Evolutionary conservation across 2,329 filamentous ascomycete species (phyloP), one percentile per base, ranked within the genome.

Genomic region (Sporothrix globosa): DNA sequence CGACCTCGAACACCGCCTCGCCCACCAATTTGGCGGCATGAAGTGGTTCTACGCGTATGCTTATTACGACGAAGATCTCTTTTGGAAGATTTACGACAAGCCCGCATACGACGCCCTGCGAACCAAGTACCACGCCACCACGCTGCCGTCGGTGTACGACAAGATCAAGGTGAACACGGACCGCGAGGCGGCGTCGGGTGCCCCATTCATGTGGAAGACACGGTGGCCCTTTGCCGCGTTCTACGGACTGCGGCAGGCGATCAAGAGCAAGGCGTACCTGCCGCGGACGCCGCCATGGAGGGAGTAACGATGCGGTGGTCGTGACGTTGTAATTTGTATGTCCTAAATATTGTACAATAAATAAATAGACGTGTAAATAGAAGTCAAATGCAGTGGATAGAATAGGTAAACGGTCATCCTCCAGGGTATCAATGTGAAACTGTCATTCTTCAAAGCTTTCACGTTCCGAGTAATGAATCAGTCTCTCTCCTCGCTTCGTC

Each of bases 1-100:
- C 44, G 84, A 84, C 56, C 83, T 96, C 24, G 93, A 96, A 81
- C 80, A 82, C 24, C 90, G 91, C 76, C 86, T 94, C 4, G 82
- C 83, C 63, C 27, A 53, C 68, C 84, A 88, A 73, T 85, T 96
- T 0, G 89, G 89, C 61, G 93, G 92, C 2, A 87, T 91, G 82
- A 96, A 96, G 82, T 96, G 92, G 91, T 82, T 96, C 14, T 96
- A 97, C 79, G 92, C 92, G 2, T 91, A 95, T 76, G 91, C 92
- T 0, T 96, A 93, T 81, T 96, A 96, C 78, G 85, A 86, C n/a
- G 86, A 91, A 76, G 81, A 85, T 0, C 87, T 91, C 76, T 93
- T 92, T 79, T 92, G 89, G 89, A 75, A 80, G 46, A 82, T 88
- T 67, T 92, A 92, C 77, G 83, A 83, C 69, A 83, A 87, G 65